A percentile compares a stretch with the other conserved stretches of the same genome.
Conservation (phyloP, 176 grass and related monocot species). For the Zoysia japonica region DNA sequence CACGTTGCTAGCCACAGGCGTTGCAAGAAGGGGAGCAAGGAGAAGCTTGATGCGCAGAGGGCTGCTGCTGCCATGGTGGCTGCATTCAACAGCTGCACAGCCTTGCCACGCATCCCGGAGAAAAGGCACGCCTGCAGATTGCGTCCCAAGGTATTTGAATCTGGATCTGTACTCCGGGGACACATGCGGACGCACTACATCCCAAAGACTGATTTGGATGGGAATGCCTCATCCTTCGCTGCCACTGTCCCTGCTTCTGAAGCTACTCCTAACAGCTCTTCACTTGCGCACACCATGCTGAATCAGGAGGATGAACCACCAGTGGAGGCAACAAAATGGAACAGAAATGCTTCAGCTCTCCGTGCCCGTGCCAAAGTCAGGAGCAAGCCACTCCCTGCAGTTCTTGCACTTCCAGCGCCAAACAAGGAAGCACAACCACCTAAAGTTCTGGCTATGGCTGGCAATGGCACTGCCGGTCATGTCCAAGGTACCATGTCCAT, state of each 20-base stretch:
- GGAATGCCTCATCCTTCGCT: background rate
- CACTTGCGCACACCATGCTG: background rate
- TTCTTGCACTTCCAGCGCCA: background rate
- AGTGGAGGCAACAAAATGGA: background rate
- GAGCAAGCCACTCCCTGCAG: background rate
- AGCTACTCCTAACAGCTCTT: background rate
- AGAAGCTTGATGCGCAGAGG: background rate
- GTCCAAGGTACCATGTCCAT: background rate
- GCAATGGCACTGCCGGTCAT: background rate
- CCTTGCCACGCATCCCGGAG: background rate
- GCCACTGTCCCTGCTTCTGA: background rate
- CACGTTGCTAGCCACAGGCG: background rate
- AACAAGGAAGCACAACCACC: background rate
- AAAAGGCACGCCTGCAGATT: background rate
- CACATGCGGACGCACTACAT: constrained; percentile 1
- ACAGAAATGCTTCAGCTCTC: background rate
- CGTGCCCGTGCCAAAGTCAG: background rate
- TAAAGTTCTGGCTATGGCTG: background rate
- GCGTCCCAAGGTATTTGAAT: background rate
- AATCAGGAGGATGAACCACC: background rate
- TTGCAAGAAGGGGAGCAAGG: background rate
- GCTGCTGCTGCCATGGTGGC: background rate
- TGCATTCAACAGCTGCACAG: background rate
- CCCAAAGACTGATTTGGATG: too few relatives aligned
- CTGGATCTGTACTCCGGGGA: background rate